A percentile compares a stretch with the other conserved stretches of the same genome.
Conservation (phyloP, 2,329 filamentous ascomycete species). For the Fusarium newnesense region DNA sequence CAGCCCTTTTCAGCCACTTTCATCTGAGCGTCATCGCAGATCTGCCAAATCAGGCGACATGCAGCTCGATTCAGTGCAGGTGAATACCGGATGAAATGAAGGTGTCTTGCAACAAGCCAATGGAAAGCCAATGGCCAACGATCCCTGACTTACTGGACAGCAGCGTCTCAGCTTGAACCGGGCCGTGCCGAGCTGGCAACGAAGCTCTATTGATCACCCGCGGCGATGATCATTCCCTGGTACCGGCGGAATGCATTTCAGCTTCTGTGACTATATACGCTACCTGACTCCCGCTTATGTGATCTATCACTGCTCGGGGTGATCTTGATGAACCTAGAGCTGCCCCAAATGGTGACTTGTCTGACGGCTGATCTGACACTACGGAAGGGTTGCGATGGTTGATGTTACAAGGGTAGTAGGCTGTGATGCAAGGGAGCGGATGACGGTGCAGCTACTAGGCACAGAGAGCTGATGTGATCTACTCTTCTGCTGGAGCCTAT, state of each 20-base stretch:
- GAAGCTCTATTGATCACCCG: rapidly evolving
- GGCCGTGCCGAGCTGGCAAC: no score
- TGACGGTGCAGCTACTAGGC: rapidly evolving
- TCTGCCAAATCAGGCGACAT: rapidly evolving
- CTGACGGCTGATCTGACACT: rapidly evolving
- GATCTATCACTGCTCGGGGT: not conserved
- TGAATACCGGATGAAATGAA: not conserved
- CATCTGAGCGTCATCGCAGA: not conserved
- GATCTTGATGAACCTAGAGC: not conserved
- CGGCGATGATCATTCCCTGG: not conserved
- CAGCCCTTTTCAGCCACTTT: not conserved
- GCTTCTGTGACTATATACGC: rapidly evolving
- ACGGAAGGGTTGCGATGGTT: rapidly evolving
- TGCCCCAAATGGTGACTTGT: rapidly evolving
- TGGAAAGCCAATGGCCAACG: no score
- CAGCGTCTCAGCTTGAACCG: rapidly evolving
- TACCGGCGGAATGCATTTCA: not conserved
- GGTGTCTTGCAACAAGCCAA: no score
- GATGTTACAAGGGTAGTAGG: rapidly evolving
- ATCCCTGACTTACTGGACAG: not conserved
- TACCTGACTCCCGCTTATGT: rapidly evolving
- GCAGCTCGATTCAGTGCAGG: not conserved
- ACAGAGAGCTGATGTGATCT: rapidly evolving
- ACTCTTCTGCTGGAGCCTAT: rapidly evolving
- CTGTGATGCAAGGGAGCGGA: rapidly evolving